Conservation (phyloP, 129 eudicot species). For the Arctium lappa region DNA sequence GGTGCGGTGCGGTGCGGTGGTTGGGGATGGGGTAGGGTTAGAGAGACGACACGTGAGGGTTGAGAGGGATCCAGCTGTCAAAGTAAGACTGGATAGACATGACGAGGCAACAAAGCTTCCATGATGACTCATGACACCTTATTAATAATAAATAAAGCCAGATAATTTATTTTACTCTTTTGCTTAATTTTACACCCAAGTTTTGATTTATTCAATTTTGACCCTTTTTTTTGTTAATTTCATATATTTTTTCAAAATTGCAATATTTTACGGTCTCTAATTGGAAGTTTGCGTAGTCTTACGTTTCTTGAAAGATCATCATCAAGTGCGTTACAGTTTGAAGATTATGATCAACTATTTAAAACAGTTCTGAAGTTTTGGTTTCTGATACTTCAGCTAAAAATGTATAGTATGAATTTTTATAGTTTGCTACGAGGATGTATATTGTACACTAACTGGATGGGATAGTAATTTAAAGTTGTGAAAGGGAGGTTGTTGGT, state of each 20-base stretch:
- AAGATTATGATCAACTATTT: too few species aligned
- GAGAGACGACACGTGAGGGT: constrained; percentile 60
- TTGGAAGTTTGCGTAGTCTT: neutral
- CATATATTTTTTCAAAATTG: neutral
- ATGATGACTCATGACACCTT: constrained; percentile 29
- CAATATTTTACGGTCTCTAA: too few species aligned
- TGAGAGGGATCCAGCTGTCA: constrained; percentile 53
- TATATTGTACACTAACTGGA: too few species aligned
- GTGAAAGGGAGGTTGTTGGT: too few species aligned
- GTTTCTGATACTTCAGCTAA: too few species aligned
- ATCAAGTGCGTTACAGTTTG: too few species aligned
- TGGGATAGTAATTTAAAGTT: too few species aligned
- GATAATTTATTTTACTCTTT: neutral
- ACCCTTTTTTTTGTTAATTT: neutral
- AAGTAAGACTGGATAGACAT: constrained; percentile 33
- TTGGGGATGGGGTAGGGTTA: constrained; percentile 46
- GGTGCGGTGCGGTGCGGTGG: constrained; percentile 29
- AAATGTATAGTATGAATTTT: too few species aligned
- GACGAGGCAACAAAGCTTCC: constrained; percentile 42
- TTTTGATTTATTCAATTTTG: too few species aligned
- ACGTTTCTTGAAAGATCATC: neutral
- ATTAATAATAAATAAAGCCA: neutral
- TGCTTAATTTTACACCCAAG: neutral
- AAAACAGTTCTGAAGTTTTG: too few species aligned
- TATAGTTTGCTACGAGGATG: too few species aligned